These are phyloP conservation scores for Suillus tomentosus DNA, from an alignment of 768 basidiomycete genomes.

Conservation along the genomic window DNA sequence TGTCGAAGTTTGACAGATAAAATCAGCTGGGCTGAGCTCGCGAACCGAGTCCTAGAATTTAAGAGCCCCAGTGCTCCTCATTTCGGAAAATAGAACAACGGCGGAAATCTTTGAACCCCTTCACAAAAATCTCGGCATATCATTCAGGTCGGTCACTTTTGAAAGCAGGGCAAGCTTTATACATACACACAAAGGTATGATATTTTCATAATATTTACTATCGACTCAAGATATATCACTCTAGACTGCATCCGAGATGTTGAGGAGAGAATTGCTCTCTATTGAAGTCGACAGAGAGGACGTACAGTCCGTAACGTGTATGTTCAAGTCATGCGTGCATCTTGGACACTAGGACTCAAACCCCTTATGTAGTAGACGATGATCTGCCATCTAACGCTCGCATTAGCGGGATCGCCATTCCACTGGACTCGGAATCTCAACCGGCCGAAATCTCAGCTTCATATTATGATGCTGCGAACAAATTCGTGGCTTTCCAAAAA, in stretches of 20 bases:
- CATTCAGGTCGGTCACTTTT: slow-evolving; percentile 13
- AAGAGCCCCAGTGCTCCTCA: too few species aligned
- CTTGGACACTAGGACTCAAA: not conserved
- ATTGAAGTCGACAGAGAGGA: slow-evolving; percentile 6
- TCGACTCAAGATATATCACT: not conserved
- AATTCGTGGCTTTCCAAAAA: not conserved
- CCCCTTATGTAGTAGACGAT: not conserved
- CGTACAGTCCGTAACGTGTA: slow-evolving; percentile 5
- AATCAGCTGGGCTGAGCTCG: too few species aligned
- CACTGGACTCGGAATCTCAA: not conserved
- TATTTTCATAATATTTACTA: not conserved
- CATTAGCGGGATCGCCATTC: slow-evolving; percentile 10
- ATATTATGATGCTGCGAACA: slow-evolving; percentile 2
- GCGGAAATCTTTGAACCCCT: too few species aligned
- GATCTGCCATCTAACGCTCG: not conserved
- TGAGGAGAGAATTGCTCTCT: slow-evolving; percentile 12
- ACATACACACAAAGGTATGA: slow-evolving; percentile 12
- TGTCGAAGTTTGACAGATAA: too few species aligned
- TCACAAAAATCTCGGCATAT: not conserved
- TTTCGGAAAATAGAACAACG: too few species aligned
- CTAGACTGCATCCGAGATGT: slow-evolving; percentile 16
- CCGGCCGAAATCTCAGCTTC: slow-evolving; percentile 12
- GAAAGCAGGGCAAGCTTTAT: slow-evolving; percentile 12
- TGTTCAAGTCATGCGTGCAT: not conserved
- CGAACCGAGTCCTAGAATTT: too few species aligned